phyloP scores from a whole-genome alignment of 2,329 filamentous ascomycete genomes.

The Aspergillus felis region DNA sequence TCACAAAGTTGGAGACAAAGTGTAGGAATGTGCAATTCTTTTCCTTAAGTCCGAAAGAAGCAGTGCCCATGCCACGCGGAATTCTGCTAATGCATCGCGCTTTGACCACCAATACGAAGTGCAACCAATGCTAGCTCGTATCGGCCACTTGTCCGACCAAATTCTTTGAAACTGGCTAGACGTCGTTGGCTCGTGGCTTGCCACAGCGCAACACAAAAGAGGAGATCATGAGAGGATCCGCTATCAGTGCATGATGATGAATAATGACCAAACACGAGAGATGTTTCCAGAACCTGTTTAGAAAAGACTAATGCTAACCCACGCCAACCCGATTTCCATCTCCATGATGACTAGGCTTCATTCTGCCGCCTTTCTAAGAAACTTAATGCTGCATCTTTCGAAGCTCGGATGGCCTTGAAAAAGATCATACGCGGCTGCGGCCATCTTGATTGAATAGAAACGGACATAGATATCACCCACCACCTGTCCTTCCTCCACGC shows the following conservation, averaged over 20 bases:
- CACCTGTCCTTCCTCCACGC: conserved; percentile 10
- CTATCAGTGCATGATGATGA: not conserved
- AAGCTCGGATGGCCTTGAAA: conserved; percentile 12
- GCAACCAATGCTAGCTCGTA: too few species aligned
- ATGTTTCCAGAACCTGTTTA: not conserved
- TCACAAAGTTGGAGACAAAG: not conserved
- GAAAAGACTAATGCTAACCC: not conserved
- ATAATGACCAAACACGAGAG: not conserved
- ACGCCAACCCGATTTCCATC: not conserved
- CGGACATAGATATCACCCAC: conserved; percentile 11
- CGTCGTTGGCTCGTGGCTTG: not conserved
- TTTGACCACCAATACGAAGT: too few species aligned
- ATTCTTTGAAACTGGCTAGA: not conserved
- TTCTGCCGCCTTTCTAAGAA: conserved; percentile 5
- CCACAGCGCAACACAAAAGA: not conserved
- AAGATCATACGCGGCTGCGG: conserved; percentile 9
- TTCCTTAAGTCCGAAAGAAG: not conserved
- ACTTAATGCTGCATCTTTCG: conserved; percentile 12
- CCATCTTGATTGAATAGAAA: conserved; percentile 20
- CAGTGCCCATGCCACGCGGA: not conserved
- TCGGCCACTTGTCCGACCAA: not conserved
- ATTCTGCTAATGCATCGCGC: not conserved
- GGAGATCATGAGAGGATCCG: not conserved
- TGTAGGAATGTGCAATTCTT: not conserved
- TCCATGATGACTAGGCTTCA: not conserved